Conservation (phyloP, 225 moss, liverwort and hornwort genomes). For the Takakia lepidozioides region DNA sequence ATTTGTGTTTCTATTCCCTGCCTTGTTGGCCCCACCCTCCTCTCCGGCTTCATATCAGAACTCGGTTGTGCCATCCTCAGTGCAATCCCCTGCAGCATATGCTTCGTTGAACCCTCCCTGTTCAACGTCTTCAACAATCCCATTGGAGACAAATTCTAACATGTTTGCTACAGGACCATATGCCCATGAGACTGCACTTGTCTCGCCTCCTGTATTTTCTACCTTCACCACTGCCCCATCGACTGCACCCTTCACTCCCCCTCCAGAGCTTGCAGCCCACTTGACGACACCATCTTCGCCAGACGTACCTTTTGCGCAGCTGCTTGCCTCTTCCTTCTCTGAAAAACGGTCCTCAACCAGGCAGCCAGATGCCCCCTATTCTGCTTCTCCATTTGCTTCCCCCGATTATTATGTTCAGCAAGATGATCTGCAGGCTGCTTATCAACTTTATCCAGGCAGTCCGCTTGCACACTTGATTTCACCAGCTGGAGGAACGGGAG, state of each 20-base stretch:
- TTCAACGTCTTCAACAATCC: constrained; percentile 64
- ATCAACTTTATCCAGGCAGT: constrained; percentile 89
- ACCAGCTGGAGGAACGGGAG: constrained; percentile 73
- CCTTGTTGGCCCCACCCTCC: constrained; percentile 91
- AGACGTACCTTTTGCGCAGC: constrained; percentile 92
- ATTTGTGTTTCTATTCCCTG: constrained; percentile 48
- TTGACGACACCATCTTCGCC: constrained; percentile 93
- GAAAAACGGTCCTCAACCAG: constrained; percentile 54
- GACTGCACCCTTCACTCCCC: constrained; percentile 96
- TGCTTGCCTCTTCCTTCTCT: constrained; percentile 73
- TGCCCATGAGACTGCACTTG: constrained; percentile 96
- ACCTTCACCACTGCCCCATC: constrained; percentile 99
- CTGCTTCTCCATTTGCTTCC: constrained; percentile 84
- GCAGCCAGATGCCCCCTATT: constrained; percentile 70
- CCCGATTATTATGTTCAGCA: constrained; percentile 78
- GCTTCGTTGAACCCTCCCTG: constrained; percentile 57
- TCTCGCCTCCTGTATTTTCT: constrained; percentile 94
- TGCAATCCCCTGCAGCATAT: constrained; percentile 81
- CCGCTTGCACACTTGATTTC: constrained; percentile 71
- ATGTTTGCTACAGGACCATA: constrained; percentile 97
- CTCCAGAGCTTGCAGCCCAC: constrained; percentile 91
- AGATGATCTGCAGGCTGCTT: constrained; percentile 78
- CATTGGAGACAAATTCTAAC: constrained; percentile 69
- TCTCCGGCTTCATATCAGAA: constrained; percentile 92
- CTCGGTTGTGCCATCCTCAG: constrained; percentile 91